Conservation (phyloP, 2,329 filamentous ascomycete species). For the Emergomyces orientalis region DNA sequence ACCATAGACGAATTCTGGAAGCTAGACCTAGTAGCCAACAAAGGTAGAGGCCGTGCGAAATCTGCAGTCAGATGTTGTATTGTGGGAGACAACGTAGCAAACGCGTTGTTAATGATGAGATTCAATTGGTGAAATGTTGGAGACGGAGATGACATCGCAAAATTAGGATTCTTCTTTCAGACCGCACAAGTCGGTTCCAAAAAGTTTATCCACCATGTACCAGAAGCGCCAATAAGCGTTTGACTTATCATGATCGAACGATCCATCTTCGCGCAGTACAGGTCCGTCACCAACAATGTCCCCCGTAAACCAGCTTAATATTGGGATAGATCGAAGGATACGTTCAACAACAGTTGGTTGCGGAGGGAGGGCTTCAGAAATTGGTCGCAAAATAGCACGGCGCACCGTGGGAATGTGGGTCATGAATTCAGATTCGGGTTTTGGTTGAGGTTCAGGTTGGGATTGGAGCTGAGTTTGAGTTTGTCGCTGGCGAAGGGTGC, state of each 20-base stretch:
- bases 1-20: too few relatives aligned
- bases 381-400: conserved; percentile 55
- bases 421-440: conserved; percentile 38
- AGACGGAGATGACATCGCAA: background rate
- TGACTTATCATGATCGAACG: conserved; percentile 60
- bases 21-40: background rate
- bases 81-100: too few relatives aligned
- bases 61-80: background rate
- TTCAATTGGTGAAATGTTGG: background rate
- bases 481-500: conserved; percentile 24
- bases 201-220: conserved; percentile 45
- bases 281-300: conserved; percentile 41
- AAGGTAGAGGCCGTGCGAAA: background rate
- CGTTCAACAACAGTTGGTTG: conserved; percentile 57
- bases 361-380: conserved; percentile 61
- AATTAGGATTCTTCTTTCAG: conserved; percentile 42
- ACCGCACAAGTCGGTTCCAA: conserved; percentile 55
- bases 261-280: conserved; percentile 36
- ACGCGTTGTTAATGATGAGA: background rate
- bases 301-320: conserved; percentile 62
- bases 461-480: conserved; percentile 14
- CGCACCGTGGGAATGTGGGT: conserved; percentile 58
- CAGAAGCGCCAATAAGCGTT: conserved; percentile 54
- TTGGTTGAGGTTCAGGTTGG: conserved; percentile 13
- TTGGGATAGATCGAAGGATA: conserved; percentile 55